phyloP scores from a whole-genome alignment of 2,329 filamentous ascomycete genomes.

The Penicillium sp. region DNA sequence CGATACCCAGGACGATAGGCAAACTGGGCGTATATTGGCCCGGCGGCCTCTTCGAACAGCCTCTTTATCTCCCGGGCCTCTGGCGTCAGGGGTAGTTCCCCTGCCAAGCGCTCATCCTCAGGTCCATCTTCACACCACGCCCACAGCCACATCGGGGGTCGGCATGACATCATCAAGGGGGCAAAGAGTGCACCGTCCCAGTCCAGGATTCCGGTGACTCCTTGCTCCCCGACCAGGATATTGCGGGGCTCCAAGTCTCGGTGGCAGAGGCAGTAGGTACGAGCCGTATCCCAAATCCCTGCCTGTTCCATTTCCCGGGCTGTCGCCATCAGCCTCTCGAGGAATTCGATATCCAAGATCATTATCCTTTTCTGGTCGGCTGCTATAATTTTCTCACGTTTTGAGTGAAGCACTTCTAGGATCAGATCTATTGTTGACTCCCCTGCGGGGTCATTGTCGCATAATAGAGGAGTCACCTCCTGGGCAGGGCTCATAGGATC shows the following conservation, averaged over 20 bases:
- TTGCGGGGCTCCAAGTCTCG: background rate
- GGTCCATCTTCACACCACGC: background rate
- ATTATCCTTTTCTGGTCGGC: too few species aligned
- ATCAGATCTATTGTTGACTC: too few species aligned
- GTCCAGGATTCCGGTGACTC: background rate
- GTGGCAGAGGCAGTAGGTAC: slow-evolving; percentile 1
- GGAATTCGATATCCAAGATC: too few species aligned
- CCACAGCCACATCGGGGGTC: slow-evolving; percentile 1
- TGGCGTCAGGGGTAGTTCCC: background rate
- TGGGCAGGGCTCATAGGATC: too few species aligned
- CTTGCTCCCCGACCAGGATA: background rate
- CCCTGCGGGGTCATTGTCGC: too few species aligned
- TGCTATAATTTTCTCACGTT: too few species aligned
- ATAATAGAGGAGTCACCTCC: too few species aligned
- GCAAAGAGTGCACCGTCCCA: slow-evolving; percentile 1
- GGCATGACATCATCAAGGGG: background rate
- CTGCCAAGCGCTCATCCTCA: background rate
- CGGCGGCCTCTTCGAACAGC: background rate
- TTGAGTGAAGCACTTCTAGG: too few species aligned
- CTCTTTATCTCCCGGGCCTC: background rate
- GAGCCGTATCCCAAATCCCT: too few species aligned
- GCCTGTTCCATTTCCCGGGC: too few species aligned
- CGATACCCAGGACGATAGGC: background rate
- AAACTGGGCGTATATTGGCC: background rate
- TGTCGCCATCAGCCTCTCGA: too few species aligned